A percentile compares a stretch with the other conserved stretches of the same genome.
These are phyloP conservation scores for Pleomassaria siparia DNA, from an alignment of 2,329 filamentous ascomycete genomes.

Conservation along the genomic window DNA sequence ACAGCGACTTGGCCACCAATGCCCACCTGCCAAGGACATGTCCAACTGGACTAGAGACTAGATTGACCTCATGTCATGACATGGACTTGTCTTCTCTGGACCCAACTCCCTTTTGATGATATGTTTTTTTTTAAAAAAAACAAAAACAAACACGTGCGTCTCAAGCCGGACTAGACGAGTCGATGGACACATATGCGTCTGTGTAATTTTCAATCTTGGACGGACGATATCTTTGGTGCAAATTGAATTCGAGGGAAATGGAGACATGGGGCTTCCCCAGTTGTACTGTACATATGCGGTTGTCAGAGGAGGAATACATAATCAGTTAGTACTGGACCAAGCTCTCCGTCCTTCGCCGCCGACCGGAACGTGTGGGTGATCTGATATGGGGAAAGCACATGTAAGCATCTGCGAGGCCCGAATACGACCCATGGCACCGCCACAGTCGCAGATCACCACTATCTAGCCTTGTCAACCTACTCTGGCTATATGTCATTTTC, in stretches of 20 bases:
- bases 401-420: conserved; percentile 28
- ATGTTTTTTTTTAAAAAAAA: too few species aligned
- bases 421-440: conserved; percentile 27
- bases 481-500: not conserved
- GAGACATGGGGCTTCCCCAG: too few species aligned
- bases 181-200: too few species aligned
- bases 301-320: too few species aligned
- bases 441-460: conserved; percentile 10
- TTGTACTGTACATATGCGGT: too few species aligned
- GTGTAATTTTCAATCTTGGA: too few species aligned
- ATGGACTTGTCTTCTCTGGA: too few species aligned
- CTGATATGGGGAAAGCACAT: conserved; percentile 20
- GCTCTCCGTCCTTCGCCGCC: not conserved
- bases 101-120: too few species aligned
- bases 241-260: too few species aligned
- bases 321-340: not conserved
- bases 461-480: not conserved
- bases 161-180: too few species aligned
- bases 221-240: too few species aligned
- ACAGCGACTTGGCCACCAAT: conserved; percentile 17
- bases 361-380: conserved; percentile 5
- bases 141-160: too few species aligned
- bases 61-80: not conserved
- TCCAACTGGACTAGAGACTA: not conserved
- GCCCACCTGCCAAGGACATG: conserved; percentile 1